Percentiles rank a stretch among this genome's conserved stretches.
phyloP scores from a whole-genome alignment of 148 eudicot genomes.

The Vaccinium macrocarpon region DNA sequence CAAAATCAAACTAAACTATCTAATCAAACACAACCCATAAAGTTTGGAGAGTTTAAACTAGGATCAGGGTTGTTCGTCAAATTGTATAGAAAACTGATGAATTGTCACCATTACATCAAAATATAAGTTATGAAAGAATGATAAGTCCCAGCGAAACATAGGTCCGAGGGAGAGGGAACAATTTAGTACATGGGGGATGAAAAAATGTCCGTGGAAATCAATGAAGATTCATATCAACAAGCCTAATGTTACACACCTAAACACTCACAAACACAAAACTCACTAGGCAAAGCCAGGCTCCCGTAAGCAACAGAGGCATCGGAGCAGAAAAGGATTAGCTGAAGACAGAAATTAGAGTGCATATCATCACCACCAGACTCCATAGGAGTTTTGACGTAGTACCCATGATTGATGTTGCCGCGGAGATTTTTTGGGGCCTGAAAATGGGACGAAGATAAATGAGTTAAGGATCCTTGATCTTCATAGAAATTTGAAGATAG shows the following conservation, averaged over 20 bases:
- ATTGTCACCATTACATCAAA: slow-evolving; percentile 18
- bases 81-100: slow-evolving; percentile 15
- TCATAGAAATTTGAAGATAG: background rate
- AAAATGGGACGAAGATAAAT: background rate
- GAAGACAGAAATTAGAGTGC: slow-evolving; percentile 26
- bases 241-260: slow-evolving; percentile 26
- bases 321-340: slow-evolving; percentile 21
- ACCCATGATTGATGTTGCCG: slow-evolving; percentile 32
- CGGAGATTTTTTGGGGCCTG: slow-evolving; percentile 69
- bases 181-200: slow-evolving; percentile 1
- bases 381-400: slow-evolving; percentile 31
- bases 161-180: background rate
- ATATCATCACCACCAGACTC: slow-evolving; percentile 35
- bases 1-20: too few species aligned
- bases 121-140: slow-evolving; percentile 32
- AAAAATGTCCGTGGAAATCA: background rate
- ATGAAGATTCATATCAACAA: slow-evolving; percentile 29
- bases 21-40: too few species aligned
- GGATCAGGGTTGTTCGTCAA: background rate
- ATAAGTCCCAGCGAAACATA: slow-evolving; percentile 19
- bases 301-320: slow-evolving; percentile 19
- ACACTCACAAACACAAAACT: slow-evolving; percentile 25
- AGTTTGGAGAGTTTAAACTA: background rate
- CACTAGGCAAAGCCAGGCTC: slow-evolving; percentile 39
- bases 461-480: background rate